phyloP scores from a whole-genome alignment of 2,329 filamentous ascomycete genomes.

The Cadophora gregata region DNA sequence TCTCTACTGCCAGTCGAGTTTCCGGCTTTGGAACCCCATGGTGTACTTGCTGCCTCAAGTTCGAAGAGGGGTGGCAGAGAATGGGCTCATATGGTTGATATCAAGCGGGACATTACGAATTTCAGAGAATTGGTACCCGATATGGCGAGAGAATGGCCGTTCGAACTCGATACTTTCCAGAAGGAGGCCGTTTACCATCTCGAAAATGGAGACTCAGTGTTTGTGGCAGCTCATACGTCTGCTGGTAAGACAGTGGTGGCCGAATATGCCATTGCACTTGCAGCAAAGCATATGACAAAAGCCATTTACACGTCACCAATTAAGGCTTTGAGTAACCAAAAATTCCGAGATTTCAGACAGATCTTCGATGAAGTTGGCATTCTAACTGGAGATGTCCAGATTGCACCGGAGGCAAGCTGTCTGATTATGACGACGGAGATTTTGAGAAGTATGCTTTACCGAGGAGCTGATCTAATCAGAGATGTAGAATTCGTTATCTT shows the following conservation, averaged over 20 bases:
- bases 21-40: constrained; percentile 84
- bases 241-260: constrained; percentile 98
- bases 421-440: constrained; percentile 99
- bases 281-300: constrained; percentile 99
- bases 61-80: constrained; percentile 79
- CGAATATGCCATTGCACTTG: constrained; percentile 95
- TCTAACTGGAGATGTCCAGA: constrained; percentile 95
- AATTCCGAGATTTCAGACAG: constrained; percentile 92
- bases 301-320: constrained; percentile 99
- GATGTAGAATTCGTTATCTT: constrained; percentile 99
- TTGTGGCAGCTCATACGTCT: constrained; percentile 96
- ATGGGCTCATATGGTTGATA: constrained; percentile 99
- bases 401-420: constrained; percentile 95
- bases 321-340: constrained; percentile 97
- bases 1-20: constrained; percentile 90
- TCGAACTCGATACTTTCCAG: constrained; percentile 97
- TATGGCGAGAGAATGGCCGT: constrained; percentile 96
- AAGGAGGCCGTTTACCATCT: constrained; percentile 98
- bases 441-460: constrained; percentile 95
- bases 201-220: constrained; percentile 95
- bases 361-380: constrained; percentile 97
- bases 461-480: constrained; percentile 91
- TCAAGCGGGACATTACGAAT: constrained; percentile 91
- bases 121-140: constrained; percentile 93
- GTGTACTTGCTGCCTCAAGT: constrained; percentile 73